Conservation (phyloP, 768 basidiomycete genomes). For the Brasilioporus rufonigricans region DNA sequence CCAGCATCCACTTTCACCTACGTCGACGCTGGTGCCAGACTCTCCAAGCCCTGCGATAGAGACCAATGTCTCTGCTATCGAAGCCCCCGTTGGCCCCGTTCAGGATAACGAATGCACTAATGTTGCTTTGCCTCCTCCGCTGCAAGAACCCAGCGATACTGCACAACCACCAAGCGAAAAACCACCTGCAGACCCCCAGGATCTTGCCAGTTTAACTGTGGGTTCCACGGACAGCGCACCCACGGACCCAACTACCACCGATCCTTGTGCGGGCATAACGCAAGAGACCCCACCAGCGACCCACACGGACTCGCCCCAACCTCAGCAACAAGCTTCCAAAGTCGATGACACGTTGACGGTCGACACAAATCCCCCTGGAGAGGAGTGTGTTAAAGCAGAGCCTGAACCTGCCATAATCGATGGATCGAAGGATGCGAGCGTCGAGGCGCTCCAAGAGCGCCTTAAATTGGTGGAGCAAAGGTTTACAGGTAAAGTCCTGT, state of each 20-base stretch:
- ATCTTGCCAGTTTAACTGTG: not conserved
- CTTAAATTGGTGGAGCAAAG: conserved; percentile 72
- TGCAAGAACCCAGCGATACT: not conserved
- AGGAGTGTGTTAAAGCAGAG: not conserved
- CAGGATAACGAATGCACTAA: not conserved
- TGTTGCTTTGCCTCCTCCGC: not conserved
- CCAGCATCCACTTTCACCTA: conserved; percentile 41
- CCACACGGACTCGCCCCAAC: not conserved
- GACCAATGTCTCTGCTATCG: not conserved
- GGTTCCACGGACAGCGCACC: not conserved
- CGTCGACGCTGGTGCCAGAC: conserved; percentile 43
- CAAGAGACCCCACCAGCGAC: not conserved
- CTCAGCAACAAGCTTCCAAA: not conserved
- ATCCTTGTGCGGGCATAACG: not conserved
- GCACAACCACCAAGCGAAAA: not conserved
- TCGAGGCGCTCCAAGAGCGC: conserved; percentile 63
- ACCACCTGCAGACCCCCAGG: not conserved
- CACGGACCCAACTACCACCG: not conserved
- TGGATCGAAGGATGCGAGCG: conserved; percentile 22
- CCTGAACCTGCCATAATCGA: not conserved
- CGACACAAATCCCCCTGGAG: not conserved
- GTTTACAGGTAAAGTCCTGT: conserved; percentile 55
- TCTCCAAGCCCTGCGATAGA: conserved; percentile 28
- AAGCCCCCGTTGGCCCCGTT: not conserved
- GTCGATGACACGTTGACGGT: not conserved